phyloP scores from a whole-genome alignment of 768 basidiomycete genomes.

The Gloeopeniophorella convolvens region DNA sequence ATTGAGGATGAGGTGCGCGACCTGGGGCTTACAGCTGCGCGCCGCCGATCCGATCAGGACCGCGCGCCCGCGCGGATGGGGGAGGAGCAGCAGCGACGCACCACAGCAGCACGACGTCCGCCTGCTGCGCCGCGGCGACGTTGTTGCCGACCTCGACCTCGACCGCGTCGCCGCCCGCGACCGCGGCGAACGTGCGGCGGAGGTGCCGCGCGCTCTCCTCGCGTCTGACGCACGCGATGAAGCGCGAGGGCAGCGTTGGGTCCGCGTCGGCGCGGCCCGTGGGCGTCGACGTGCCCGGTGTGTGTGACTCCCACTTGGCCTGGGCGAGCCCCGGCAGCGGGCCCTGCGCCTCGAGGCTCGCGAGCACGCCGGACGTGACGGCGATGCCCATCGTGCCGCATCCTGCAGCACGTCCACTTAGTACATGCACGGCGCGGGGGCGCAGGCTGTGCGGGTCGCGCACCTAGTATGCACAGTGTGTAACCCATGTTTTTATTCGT shows the following conservation, averaged over 20 bases:
- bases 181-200: conserved; percentile 46
- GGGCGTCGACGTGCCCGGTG: conserved; percentile 71
- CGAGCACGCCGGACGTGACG: conserved; percentile 85
- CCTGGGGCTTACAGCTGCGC: conserved; percentile 87
- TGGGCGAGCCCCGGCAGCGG: conserved; percentile 21
- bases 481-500: conserved; percentile 65
- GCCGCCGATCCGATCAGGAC: neutral
- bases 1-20: conserved; percentile 66
- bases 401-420: conserved; percentile 42
- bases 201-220: conserved; percentile 69
- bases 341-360: conserved; percentile 59
- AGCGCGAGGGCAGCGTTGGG: conserved; percentile 66
- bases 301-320: conserved; percentile 62
- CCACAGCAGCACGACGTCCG: conserved; percentile 89
- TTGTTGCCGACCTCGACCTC: conserved; percentile 69
- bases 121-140: conserved; percentile 57
- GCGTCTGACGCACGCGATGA: conserved; percentile 83
- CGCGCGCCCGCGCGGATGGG: no score
- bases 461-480: conserved; percentile 83
- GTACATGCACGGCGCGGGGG: conserved; percentile 6
- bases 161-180: conserved; percentile 60
- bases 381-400: conserved; percentile 99
- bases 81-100: conserved; percentile 38
- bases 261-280: conserved; percentile 40
- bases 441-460: no score